Base-by-base conservation (phyloP, 73 alveolate species). In the Paramecium pentaurelia region DNA sequence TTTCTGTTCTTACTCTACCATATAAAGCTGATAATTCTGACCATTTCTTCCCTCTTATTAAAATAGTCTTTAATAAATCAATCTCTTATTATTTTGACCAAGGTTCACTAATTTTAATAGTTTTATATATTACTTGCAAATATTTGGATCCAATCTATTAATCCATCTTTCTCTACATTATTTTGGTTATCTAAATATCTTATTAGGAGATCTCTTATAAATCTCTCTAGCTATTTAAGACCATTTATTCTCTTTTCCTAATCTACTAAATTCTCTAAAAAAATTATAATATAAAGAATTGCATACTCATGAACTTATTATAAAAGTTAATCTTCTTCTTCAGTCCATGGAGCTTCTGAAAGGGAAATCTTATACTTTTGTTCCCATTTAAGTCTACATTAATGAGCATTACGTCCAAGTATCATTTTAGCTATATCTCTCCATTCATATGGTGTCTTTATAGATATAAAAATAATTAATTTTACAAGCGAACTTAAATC, bases 81-180 rank as follows among this genome's bases (percentile, higher is more conserved):
- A 80, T 80, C 49, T 80, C 91, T 36, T 80, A 47, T 25, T 42
- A 28, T 47, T 80, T 80, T 2, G 77, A 32, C 91, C 91, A 80
- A 3, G 91, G 91, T 32, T 80, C 91, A 47, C 91, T 80, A 44
- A 80, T n/a, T 54, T 54, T 1, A 7, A 45, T 32, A 28, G 0
- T 45, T 32, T 4, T 6, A 20, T 18, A 42, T 12, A 12, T 8
- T 80, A 80, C 91, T 80, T 80, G 47, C 64, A 80, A 44, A 80
- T 80, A 80, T 80, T 80, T n/a, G 91, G 91, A 80, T 80, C 91
- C 22, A 80, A 47, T 45, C 18, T 40, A 49, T 80, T 80, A 18
- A 80, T 80, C 91, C 91, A 80, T 32, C 91, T 34, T 80, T 80
- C 91, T n/a, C 91, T n/a, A 47, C 91, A 80, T 80, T 80, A 25